These are phyloP conservation scores for Xanthoceras sorbifolium DNA, from an alignment of 345 rosid genomes.

Conservation along the genomic window DNA sequence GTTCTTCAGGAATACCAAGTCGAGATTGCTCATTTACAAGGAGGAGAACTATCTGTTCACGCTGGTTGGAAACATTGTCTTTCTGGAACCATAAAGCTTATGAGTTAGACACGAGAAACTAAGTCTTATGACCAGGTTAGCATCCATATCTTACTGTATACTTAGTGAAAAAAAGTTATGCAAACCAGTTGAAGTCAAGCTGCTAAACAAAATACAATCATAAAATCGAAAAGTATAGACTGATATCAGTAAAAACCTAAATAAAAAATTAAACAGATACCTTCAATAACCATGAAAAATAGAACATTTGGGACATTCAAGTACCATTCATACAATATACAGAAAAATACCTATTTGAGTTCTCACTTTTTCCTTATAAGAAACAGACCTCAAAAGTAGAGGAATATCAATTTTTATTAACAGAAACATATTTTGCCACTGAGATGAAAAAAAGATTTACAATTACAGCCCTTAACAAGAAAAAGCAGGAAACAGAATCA, in stretches of 20 bases:
- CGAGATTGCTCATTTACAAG: slow-evolving; percentile 93
- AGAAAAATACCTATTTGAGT: neutral
- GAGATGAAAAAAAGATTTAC: neutral
- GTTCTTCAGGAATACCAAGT: slow-evolving; percentile 61
- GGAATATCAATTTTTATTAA: neutral
- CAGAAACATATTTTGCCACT: neutral
- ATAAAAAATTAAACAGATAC: neutral
- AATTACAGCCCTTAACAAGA: neutral
- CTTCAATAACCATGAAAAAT: neutral
- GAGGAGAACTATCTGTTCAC: slow-evolving; percentile 90
- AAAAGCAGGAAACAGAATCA: neutral
- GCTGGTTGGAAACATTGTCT: slow-evolving; percentile 94
- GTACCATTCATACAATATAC: neutral
- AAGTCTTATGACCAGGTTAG: neutral
- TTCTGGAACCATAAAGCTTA: slow-evolving; percentile 47
- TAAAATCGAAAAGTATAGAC: neutral
- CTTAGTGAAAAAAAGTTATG: neutral
- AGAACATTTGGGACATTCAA: neutral
- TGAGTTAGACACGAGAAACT: slow-evolving; percentile 3
- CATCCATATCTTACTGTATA: neutral
- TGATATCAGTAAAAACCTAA: neutral
- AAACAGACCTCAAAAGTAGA: neutral
- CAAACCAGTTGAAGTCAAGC: neutral
- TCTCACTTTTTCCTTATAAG: neutral
- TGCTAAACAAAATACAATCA: neutral